Evolutionary conservation across 1,139 yeast species (phyloP).

Genomic region (Yueomyces sp.): DNA sequence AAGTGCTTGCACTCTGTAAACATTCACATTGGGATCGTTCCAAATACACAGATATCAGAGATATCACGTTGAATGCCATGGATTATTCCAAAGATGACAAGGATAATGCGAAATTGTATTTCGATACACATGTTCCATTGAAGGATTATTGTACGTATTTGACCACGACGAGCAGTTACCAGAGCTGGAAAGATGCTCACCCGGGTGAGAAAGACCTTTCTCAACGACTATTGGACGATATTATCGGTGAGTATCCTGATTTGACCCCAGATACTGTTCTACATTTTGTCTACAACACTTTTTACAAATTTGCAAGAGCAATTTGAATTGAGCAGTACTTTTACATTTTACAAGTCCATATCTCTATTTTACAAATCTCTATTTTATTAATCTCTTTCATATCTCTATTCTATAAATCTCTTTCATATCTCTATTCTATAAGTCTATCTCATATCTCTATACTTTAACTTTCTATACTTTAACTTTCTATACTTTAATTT

Average conservation of each 20-base stretch:
- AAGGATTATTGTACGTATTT: constrained; percentile 36
- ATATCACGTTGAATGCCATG: constrained; percentile 30
- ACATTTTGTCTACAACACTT: constrained; percentile 28
- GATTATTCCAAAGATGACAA: constrained; percentile 11
- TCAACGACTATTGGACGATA: constrained; percentile 15
- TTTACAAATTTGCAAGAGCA: constrained; percentile 27
- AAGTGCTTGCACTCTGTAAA: constrained; percentile 34
- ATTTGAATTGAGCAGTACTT: neutral
- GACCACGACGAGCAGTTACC: constrained; percentile 60
- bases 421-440: no score
- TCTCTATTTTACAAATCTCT: no score
- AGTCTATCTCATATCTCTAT: no score
- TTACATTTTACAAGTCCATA: no score
- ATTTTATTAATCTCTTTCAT: no score
- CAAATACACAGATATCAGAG: constrained; percentile 30
- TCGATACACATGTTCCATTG: constrained; percentile 33
- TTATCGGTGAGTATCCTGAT: constrained; percentile 19
- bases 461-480: no score
- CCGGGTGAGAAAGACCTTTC: constrained; percentile 13
- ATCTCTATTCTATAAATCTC: no score
- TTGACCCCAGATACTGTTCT: constrained; percentile 23
- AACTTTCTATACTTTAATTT: no score
- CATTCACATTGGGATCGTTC: constrained; percentile 33
- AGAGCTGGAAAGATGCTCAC: constrained; percentile 40
- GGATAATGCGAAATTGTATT: constrained; percentile 25